Evolutionary conservation across 2,329 filamentous ascomycete species (phyloP), one percentile per base, ranked within the genome.

Genomic region (Neopestalotiopsis rosae): DNA sequence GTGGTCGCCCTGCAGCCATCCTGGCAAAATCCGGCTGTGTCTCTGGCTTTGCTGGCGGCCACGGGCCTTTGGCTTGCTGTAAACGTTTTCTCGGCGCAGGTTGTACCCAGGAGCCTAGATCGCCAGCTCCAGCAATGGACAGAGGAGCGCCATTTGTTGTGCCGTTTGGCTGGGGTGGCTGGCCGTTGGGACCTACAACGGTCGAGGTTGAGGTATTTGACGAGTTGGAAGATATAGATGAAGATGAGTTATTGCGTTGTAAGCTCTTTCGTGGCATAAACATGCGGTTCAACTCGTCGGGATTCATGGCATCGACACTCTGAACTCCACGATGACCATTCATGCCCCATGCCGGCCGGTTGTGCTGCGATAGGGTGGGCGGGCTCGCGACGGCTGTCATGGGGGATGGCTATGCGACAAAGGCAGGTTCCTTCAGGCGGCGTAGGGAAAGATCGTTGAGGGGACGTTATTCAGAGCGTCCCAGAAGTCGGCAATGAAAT

Each of bases 231-330:
- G 93, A 92, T 72, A 97, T 86, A 61, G 95, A 97, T 4, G 94
- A 97, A 69, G 94, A 96, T 45, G 95, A 98, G 85, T 94, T 97
- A 77, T 92, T 92, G 79, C 95, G 91, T 80, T 95, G 93, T 71
- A 94, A 87, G 78, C 88, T 91, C 84, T 97, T 98, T 76, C 94
- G 93, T 77, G 94, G 93, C 88, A 93, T 91, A 80, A 97, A 94
- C 89, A 97, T 95, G 81, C 92, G 91, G 83, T 92, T 90, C 73
- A 92, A 90, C 82, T 97, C 94, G 84, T 97, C 94, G 79, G 91
- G 84, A 83, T 92, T 93, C 90, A 94, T 93, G 78, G 91, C 87
- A 84, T 88, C 85, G 75, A 83, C 81, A 68, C 80, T 75, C 76
- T 84, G 83, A 70, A 80, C 79, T 67, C 69, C 67, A 72, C 76